Conservation (phyloP, 2,329 filamentous ascomycete genomes). For the Claviceps africana region DNA sequence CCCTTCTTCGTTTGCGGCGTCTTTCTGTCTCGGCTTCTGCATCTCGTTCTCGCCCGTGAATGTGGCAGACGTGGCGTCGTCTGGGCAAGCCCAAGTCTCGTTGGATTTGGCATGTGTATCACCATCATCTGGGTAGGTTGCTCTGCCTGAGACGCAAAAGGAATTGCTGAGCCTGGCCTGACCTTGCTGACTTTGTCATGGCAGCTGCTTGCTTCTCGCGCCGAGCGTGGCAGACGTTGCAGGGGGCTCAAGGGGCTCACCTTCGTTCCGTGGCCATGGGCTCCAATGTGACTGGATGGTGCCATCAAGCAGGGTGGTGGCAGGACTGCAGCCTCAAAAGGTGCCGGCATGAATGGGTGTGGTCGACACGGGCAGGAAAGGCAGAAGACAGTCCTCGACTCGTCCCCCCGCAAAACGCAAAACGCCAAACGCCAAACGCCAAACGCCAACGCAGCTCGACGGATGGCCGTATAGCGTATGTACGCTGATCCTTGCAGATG, state of each 20-base stretch:
- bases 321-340: neutral
- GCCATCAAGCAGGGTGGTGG: neutral
- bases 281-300: neutral
- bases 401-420: neutral
- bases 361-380: neutral
- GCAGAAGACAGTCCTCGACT: no score
- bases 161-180: neutral
- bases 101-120: neutral
- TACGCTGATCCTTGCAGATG: neutral
- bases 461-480: neutral
- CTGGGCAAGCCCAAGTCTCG: neutral
- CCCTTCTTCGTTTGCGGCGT: neutral
- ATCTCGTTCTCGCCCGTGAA: neutral
- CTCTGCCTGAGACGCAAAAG: neutral
- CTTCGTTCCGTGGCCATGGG: neutral
- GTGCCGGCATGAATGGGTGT: neutral
- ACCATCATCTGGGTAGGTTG: neutral
- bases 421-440: neutral
- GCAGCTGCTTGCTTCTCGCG: neutral
- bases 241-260: neutral
- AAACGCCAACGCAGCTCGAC: neutral
- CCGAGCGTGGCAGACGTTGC: neutral
- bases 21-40: neutral
- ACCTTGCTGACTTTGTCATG: neutral
- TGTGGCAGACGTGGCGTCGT: neutral